These are phyloP conservation scores for Podaxis sp. DNA, from an alignment of 768 basidiomycete genomes.

Conservation along the genomic window DNA sequence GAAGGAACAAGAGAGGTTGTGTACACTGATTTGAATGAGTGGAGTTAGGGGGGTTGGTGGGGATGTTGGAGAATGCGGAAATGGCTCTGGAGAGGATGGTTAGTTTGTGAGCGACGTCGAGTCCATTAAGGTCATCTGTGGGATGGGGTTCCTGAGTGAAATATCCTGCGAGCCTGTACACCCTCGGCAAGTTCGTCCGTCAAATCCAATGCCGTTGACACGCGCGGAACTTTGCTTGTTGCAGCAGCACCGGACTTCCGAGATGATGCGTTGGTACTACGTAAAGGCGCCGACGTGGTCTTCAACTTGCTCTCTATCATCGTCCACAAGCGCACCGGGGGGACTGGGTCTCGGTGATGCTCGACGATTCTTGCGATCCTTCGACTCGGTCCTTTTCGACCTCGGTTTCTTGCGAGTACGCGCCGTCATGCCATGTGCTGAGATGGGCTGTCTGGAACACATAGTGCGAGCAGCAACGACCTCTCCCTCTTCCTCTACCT, in stretches of 20 bases:
- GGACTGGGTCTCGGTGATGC: neutral
- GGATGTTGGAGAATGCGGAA: slow-evolving; percentile 33
- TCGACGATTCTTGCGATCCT: slow-evolving; percentile 6
- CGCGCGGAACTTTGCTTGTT: slow-evolving; percentile 18
- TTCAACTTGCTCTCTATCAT: slow-evolving; percentile 31
- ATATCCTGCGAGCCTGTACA: slow-evolving; percentile 25
- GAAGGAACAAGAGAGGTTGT: slow-evolving; percentile 86
- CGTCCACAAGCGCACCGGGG: slow-evolving; percentile 20
- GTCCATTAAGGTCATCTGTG: slow-evolving; percentile 93
- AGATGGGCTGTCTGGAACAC: slow-evolving; percentile 1
- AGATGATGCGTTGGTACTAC: slow-evolving; percentile 30
- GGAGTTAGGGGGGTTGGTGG: slow-evolving; percentile 47
- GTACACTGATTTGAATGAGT: slow-evolving; percentile 78
- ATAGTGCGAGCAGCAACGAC: neutral
- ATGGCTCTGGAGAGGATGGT: slow-evolving; percentile 90
- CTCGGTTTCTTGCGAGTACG: slow-evolving; percentile 9
- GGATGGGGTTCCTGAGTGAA: slow-evolving; percentile 88
- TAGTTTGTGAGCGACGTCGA: slow-evolving; percentile 95
- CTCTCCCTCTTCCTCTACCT: slow-evolving; percentile 2
- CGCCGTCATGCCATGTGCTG: slow-evolving; percentile 12
- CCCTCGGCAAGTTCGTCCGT: slow-evolving; percentile 33
- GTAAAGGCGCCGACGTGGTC: slow-evolving; percentile 41
- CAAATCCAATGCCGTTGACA: slow-evolving; percentile 28
- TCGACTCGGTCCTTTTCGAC: slow-evolving; percentile 13
- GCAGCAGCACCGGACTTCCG: slow-evolving; percentile 13